A percentile compares a stretch with the other conserved stretches of the same genome.
phyloP scores from a whole-genome alignment of 2,329 filamentous ascomycete genomes.

The Ophidiomyces ophidiicola region DNA sequence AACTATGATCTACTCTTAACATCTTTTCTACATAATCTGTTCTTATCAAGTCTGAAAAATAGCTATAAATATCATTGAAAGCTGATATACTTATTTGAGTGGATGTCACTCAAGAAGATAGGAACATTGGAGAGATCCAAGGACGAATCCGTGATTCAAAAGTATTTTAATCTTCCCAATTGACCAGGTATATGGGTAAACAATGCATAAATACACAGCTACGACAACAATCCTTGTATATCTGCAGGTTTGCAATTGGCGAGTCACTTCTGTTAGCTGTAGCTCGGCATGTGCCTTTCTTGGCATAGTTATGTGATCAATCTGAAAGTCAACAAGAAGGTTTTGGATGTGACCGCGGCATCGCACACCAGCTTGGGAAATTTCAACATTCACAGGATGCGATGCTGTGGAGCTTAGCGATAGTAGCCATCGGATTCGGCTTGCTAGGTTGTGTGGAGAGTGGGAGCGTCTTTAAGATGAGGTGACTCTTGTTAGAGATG shows the following conservation, averaged over 20 bases:
- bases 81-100: too few species aligned
- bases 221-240: conserved; percentile 21
- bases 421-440: conserved; percentile 22
- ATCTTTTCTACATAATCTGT: too few species aligned
- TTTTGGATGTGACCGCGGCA: conserved; percentile 26
- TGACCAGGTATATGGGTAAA: too few species aligned
- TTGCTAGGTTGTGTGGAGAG: conserved; percentile 15
- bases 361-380: conserved; percentile 23
- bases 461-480: conserved; percentile 13
- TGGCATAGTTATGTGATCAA: conserved; percentile 20
- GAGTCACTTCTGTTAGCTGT: conserved; percentile 16
- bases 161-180: too few species aligned
- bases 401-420: conserved; percentile 22
- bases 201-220: too few species aligned
- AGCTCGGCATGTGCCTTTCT: conserved; percentile 21
- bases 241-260: conserved; percentile 17
- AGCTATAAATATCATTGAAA: too few species aligned
- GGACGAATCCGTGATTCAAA: too few species aligned
- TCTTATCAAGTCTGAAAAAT: too few species aligned
- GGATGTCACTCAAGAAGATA: too few species aligned
- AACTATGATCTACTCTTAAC: too few species aligned
- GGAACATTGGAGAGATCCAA: too few species aligned
- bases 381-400: conserved; percentile 21
- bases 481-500: conserved; percentile 18
- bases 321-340: conserved; percentile 19